Percentiles rank a stretch among this genome's conserved stretches.
These are phyloP conservation scores for Cladorrhinum sp. DNA, from an alignment of 2,329 filamentous ascomycete species.

Conservation along the genomic window DNA sequence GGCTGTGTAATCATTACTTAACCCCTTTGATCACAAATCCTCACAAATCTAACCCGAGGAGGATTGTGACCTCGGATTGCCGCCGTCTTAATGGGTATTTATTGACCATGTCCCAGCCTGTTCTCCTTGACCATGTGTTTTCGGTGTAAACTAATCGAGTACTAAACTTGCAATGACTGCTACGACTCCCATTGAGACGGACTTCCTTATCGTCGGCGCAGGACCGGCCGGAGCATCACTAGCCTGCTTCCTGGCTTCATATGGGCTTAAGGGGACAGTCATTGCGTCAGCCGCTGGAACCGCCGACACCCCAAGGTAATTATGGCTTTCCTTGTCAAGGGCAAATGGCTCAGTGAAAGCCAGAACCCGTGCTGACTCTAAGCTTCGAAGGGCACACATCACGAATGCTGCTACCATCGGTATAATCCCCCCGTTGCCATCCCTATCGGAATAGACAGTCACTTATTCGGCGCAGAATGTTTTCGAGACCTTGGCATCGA, in stretches of 20 bases:
- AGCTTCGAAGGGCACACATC: conserved; percentile 55
- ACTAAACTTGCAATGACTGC: not conserved
- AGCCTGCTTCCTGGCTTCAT: conserved; percentile 47
- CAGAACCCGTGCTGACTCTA: too few relatives aligned
- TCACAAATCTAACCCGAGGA: not conserved
- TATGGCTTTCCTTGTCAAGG: too few relatives aligned
- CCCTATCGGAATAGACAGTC: too few relatives aligned
- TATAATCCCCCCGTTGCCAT: too few relatives aligned
- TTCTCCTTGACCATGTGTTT: not conserved
- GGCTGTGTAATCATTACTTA: not conserved
- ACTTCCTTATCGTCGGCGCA: conserved; percentile 46
- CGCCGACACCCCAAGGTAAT: conserved; percentile 54
- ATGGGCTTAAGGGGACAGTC: conserved; percentile 52
- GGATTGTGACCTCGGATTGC: not conserved
- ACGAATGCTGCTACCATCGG: conserved; percentile 53
- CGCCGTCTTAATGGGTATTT: not conserved
- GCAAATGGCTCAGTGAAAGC: too few relatives aligned
- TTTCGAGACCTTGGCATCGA: conserved; percentile 50
- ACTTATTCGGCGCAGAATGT: conserved; percentile 39
- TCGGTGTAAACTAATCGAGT: not conserved
- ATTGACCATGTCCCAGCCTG: not conserved
- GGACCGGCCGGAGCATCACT: conserved; percentile 52
- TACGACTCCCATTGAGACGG: conserved; percentile 33
- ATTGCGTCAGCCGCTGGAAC: conserved; percentile 45
- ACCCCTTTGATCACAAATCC: too few relatives aligned